Base-by-base conservation (phyloP, 2,329 filamentous ascomycete genomes). In the Beauveria asiatica region DNA sequence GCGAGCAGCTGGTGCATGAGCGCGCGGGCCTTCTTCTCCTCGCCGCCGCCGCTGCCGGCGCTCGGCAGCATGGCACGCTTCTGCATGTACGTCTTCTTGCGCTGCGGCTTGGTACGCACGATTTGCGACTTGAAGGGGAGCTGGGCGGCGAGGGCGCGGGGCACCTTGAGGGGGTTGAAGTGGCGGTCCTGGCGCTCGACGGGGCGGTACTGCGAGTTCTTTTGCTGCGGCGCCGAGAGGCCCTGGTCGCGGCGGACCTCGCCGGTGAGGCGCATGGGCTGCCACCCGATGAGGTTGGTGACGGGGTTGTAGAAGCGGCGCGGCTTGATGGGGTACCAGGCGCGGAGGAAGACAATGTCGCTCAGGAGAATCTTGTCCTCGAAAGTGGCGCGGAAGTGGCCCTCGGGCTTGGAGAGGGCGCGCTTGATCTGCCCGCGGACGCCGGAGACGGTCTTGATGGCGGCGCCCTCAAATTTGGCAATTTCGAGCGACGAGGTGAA, bases 321-420 rank as follows among this genome's bases (percentile, higher is more conserved):
- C 1, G 94, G 94, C 70, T 92, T 92, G 74, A 99, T 87, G 10
- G 94, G 91, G 74, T 95, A 97, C 95, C 95, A 99, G 2, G 94
- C 93, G 53, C 94, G 85, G 44, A 99, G 77, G 79, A 99, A 97
- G 63, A 97, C 89, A 66, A 99, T 95, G 72, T 99, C 94, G 73
- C 87, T 91, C 83, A 96, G 92, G 56, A 99, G 81, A 63, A 99
- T 90, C 78, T 97, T 99, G 82, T 99, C 94, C 74, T 99, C 94
- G 67, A 99, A 99, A 0, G 94, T 97, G 25, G 94, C 94, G 68
- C 95, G 86, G 84, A 95, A 97, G 75, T 93, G 88, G 53, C 94
- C 94, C 65, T 99, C 94, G 1, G 94, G 93, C 68, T 96, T 96
- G 72, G 86, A 87, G 1, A 99, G 81, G 0, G 94, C 93, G 63